Evolutionary conservation across 495 filamentous ascomycete genomes (phyloP).

Genomic region (Xylaria telfairii): DNA sequence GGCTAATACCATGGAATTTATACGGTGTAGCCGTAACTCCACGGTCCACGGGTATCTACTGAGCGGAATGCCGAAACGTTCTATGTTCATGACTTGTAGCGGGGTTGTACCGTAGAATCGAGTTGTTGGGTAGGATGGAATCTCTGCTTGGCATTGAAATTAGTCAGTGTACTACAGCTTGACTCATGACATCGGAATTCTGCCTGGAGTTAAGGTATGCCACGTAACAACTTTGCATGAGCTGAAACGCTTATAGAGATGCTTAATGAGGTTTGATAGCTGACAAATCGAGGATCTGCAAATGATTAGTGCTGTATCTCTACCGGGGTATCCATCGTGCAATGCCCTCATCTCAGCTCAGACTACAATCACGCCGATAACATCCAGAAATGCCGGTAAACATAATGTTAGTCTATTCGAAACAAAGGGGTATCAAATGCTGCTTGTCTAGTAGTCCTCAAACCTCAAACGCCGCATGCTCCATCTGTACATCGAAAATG

Average conservation of each 20-base stretch:
- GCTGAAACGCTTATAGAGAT: slow-evolving; percentile 1
- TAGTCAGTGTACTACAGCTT: slow-evolving; percentile 8
- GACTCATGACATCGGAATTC: background rate
- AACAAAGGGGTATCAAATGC: slow-evolving; percentile 27
- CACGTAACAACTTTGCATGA: slow-evolving; percentile 10
- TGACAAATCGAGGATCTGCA: slow-evolving; percentile 12
- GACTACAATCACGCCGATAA: background rate
- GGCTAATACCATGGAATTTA: background rate
- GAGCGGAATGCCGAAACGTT: background rate
- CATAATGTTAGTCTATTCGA: background rate
- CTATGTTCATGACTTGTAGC: background rate
- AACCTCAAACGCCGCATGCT: slow-evolving; percentile 8
- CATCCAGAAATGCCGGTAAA: background rate
- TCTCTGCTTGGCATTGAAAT: slow-evolving; percentile 15
- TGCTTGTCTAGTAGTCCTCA: background rate
- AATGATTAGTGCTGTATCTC: background rate
- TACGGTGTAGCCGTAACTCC: background rate
- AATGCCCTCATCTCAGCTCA: background rate
- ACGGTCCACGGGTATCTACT: background rate
- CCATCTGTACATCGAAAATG: background rate
- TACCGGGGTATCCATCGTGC: background rate
- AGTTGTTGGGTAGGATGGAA: slow-evolving; percentile 13
- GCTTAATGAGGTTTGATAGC: slow-evolving; percentile 4
- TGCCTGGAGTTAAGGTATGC: background rate
- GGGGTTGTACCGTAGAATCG: background rate